Evolutionary conservation across 495 filamentous ascomycete genomes (phyloP), one percentile per base, ranked within the genome.

Genomic region (Lepidopterella palustris): DNA sequence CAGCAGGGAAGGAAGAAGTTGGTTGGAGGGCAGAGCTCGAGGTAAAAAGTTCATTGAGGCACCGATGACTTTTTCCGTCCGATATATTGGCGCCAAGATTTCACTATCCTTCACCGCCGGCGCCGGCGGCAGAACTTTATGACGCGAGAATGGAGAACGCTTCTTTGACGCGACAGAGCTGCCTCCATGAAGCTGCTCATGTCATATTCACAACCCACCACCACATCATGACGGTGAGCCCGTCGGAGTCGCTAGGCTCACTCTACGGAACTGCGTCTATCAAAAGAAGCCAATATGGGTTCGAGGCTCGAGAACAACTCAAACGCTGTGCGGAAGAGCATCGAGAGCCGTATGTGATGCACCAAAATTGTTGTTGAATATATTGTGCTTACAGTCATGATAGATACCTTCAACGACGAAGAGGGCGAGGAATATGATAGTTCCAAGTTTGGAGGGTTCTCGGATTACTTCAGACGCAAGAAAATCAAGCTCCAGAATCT

Each of bases 401-500:
- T 68, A 82, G 79, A 86, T 71, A 76, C 73, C 13, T 86, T 86
- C 66, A 71, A 80, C 8, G 70, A 82, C 68, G 92, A 96, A 68
- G 81, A 80, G 18, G 93, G 92, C 56, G 92, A 96, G 59, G 93
- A 97, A 74, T 98, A 98, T 74, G 86, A 84, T 57, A 81, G 78
- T 0, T 96, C 90, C 35, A 82, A 79, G 53, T 97, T 96, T 68
- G 91, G 91, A 5, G 92, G 90, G 2, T 90, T 96, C 67, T 73
- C 79, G 18, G 90, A 96, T 62, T 98, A 97, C 68, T 91, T 95
- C 69, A 83, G 90, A 42, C 84, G 90, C 54, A 98, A 98, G 74
- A 95, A 96, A 73, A 82, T 92, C 68, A 98, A 98, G 65, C 78
- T 98, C 4, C 93, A 97, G 70, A 97, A 97, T 63, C 82, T 90